A percentile compares a stretch with the other conserved stretches of the same genome.
Evolutionary conservation across 768 basidiomycete genomes (phyloP).

Genomic region (Leccinum disarticulatum): DNA sequence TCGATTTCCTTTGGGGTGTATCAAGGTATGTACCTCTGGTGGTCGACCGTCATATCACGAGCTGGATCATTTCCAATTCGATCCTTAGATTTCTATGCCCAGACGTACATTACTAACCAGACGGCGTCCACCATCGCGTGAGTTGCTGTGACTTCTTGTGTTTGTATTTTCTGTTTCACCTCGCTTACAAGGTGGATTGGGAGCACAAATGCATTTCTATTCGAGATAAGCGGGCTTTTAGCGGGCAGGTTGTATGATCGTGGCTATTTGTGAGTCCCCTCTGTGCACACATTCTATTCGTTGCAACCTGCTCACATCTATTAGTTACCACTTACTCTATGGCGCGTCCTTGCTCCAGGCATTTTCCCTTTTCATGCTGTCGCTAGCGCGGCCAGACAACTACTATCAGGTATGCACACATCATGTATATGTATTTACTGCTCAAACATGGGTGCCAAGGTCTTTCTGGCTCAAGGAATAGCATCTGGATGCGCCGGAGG

Average conservation of each 20-base stretch:
- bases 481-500: conserved; percentile 50
- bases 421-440: too few species aligned
- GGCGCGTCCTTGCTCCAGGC: conserved; percentile 30
- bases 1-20: conserved; percentile 43
- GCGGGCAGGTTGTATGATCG: conserved; percentile 51
- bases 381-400: conserved; percentile 40
- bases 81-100: conserved; percentile 39
- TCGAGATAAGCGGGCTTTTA: conserved; percentile 44
- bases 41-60: background rate
- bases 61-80: background rate
- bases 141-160: conserved; percentile 10
- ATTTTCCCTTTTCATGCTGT: conserved; percentile 46
- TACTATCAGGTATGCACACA: conserved; percentile 41
- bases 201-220: conserved; percentile 47
- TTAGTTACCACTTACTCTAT: conserved; percentile 26
- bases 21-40: conserved; percentile 32
- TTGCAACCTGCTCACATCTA: conserved; percentile 9
- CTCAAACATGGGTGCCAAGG: conserved; percentile 28
- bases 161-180: conserved; percentile 1
- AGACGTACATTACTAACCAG: conserved; percentile 36
- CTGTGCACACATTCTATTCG: background rate
- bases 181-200: conserved; percentile 41
- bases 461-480: conserved; percentile 54
- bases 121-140: conserved; percentile 42
- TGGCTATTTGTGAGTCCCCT: conserved; percentile 47